Evolutionary conservation across 495 filamentous ascomycete species (phyloP).

Genomic region (Tuber microsphaerosporum): DNA sequence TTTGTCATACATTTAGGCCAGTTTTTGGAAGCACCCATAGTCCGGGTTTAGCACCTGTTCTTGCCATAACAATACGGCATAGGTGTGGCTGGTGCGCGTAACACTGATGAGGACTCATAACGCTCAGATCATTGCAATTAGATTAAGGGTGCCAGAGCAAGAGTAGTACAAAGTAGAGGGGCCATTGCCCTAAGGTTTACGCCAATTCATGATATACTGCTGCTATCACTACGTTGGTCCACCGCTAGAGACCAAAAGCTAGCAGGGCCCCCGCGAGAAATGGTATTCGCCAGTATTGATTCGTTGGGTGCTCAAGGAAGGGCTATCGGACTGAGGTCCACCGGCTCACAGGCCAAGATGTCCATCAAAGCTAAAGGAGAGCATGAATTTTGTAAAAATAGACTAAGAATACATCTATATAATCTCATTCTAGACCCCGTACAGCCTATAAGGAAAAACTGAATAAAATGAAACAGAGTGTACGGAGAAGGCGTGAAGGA

Average conservation of each 20-base stretch:
- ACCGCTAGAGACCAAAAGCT: background rate
- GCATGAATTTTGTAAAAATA: background rate
- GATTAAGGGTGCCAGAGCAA: too few species aligned
- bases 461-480: background rate
- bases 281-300: background rate
- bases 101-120: too few species aligned
- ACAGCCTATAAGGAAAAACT: background rate
- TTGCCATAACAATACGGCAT: too few species aligned
- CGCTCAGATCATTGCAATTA: too few species aligned
- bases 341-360: background rate
- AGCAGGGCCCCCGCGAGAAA: background rate
- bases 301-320: background rate
- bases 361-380: background rate
- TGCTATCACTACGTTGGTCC: background rate
- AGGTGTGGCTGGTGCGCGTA: too few species aligned
- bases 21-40: too few species aligned
- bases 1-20: too few species aligned
- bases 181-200: too few species aligned
- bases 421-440: background rate
- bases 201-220: background rate
- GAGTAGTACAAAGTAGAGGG: too few species aligned
- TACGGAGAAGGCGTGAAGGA: background rate
- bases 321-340: background rate
- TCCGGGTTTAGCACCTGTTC: too few species aligned
- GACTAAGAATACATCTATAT: background rate